These are phyloP conservation scores for Curvularia sp. DNA, from an alignment of 2,329 filamentous ascomycete genomes.

Conservation along the genomic window DNA sequence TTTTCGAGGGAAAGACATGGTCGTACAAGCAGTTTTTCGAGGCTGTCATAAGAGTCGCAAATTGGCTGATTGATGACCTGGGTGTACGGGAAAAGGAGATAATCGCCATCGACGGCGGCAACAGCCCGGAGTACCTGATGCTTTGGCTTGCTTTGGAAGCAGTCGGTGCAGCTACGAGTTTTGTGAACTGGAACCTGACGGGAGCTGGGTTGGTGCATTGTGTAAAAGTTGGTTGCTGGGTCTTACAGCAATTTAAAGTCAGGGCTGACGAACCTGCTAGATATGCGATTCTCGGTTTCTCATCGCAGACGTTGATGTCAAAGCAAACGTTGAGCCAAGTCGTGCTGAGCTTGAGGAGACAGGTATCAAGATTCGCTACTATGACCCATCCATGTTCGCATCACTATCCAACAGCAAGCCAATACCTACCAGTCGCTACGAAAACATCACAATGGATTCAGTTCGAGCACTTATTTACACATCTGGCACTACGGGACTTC, in stretches of 20 bases:
- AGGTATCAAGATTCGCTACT: constrained; percentile 40
- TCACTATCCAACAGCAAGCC: constrained; percentile 30
- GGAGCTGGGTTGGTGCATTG: constrained; percentile 47
- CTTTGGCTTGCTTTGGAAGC: constrained; percentile 50
- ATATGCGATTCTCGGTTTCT: constrained; percentile 57
- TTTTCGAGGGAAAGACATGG: constrained; percentile 47
- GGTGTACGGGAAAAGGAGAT: constrained; percentile 40
- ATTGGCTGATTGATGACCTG: constrained; percentile 49
- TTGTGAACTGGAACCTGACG: constrained; percentile 49
- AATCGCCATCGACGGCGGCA: constrained; percentile 48
- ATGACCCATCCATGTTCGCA: constrained; percentile 35
- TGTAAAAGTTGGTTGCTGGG: constrained; percentile 43
- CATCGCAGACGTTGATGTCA: constrained; percentile 57
- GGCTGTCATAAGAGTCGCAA: constrained; percentile 36
- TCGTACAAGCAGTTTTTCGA: constrained; percentile 46
- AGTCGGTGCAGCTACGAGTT: constrained; percentile 42
- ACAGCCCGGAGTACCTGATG: constrained; percentile 47
- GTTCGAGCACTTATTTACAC: constrained; percentile 46
- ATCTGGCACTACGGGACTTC: constrained; percentile 47
- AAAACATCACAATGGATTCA: constrained; percentile 35
- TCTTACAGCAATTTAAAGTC: too few relatives aligned
- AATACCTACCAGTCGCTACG: constrained; percentile 35
- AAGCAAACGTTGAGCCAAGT: constrained; percentile 52
- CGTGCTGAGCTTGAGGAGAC: constrained; percentile 31
- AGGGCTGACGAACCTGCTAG: constrained; percentile 58